Conservation (phyloP, 352 stramenopile species). For the Phytophthora europaea region DNA sequence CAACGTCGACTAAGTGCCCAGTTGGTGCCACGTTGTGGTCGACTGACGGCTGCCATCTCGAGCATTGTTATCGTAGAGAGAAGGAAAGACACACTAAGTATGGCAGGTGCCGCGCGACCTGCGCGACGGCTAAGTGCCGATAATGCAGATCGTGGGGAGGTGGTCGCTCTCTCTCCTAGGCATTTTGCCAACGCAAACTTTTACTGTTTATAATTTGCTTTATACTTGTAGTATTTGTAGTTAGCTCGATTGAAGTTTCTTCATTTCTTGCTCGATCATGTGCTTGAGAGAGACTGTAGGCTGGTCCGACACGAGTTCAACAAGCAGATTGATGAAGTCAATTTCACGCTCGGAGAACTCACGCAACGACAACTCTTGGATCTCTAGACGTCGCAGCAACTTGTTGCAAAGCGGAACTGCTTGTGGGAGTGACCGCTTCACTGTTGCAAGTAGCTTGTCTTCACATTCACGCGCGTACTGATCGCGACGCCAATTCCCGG, state of each 20-base stretch:
- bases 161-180: slow-evolving; percentile 24
- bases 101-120: slow-evolving; percentile 26
- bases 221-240: no score
- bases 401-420: slow-evolving; percentile 78
- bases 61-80: slow-evolving; percentile 52
- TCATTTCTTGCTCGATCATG: slow-evolving; percentile 81
- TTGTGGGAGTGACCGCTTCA: slow-evolving; percentile 79
- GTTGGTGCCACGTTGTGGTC: slow-evolving; percentile 6
- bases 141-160: slow-evolving; percentile 35
- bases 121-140: slow-evolving; percentile 7
- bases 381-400: slow-evolving; percentile 69
- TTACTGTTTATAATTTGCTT: no score
- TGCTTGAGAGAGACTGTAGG: slow-evolving; percentile 64
- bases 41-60: slow-evolving; percentile 27
- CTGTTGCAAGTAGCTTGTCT: slow-evolving; percentile 58
- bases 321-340: slow-evolving; percentile 85
- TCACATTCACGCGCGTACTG: slow-evolving; percentile 54
- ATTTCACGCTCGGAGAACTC: slow-evolving; percentile 82
- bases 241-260: slow-evolving; percentile 61
- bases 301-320: slow-evolving; percentile 82
- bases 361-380: slow-evolving; percentile 77
- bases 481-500: slow-evolving; percentile 52
- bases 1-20: slow-evolving; percentile 87
- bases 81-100: slow-evolving; percentile 52
- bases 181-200: slow-evolving; percentile 29